A percentile compares a stretch with the other conserved stretches of the same genome.
Conservation (phyloP, 164 flowering plant genomes). For the Euptelea pleiosperma region DNA sequence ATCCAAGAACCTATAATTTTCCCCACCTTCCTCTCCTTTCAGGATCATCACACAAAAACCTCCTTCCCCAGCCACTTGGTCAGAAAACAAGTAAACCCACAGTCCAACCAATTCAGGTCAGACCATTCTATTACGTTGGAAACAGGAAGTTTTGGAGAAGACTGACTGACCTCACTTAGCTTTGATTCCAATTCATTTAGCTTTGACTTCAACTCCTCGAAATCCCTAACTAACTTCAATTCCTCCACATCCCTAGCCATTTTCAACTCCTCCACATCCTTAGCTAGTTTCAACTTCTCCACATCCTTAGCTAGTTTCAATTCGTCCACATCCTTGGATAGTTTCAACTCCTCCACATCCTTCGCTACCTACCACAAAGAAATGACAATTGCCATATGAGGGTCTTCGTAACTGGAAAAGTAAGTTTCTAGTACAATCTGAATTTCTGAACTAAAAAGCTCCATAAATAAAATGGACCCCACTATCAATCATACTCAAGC, state of each 20-base stretch:
- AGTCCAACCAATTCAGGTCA: background rate
- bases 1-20: too few relatives aligned
- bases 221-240: constrained; percentile 27
- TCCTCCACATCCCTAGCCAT: constrained; percentile 39
- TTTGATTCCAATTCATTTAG: constrained; percentile 43
- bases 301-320: constrained; percentile 23
- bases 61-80: too few relatives aligned
- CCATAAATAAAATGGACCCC: background rate
- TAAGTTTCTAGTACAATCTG: background rate
- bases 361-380: constrained; percentile 16
- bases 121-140: background rate
- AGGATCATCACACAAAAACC: too few relatives aligned
- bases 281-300: constrained; percentile 6
- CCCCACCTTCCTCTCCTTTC: too few relatives aligned
- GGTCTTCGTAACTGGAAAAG: background rate
- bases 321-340: constrained; percentile 13
- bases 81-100: too few relatives aligned
- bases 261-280: constrained; percentile 1
- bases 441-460: background rate
- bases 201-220: constrained; percentile 24
- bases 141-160: constrained; percentile 5
- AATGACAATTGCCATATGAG: constrained; percentile 1
- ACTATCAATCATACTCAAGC: background rate
- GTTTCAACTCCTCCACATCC: constrained; percentile 5
- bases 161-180: constrained; percentile 49